Base-by-base conservation (phyloP, 208 protist species). In the Leishmania amazonensis region DNA sequence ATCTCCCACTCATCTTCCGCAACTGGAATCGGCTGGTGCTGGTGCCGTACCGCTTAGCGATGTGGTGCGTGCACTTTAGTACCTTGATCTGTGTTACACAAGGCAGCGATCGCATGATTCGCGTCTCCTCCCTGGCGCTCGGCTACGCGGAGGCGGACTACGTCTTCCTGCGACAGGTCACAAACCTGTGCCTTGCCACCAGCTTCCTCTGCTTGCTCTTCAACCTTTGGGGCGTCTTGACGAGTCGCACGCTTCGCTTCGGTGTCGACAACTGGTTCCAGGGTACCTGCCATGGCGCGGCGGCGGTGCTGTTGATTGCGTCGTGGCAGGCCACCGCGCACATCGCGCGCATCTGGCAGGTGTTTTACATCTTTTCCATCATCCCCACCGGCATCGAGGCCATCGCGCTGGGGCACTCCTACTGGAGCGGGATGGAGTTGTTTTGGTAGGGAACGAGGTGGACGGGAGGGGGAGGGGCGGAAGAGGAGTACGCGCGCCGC, bases 291-390 rank as follows among this genome's bases (percentile, higher is more conserved):
- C 84, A 97, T 73, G 64, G 79, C 60, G 73, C 85, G 17, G 91
- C 90, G 0, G 90, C 87, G 62, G 83, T 94, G 40, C 71, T 93
- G 57, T 83, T 97, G 28, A 88, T 95, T 60, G 70, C 92, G 15
- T 75, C 80, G 2, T 97, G 91, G 87, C 68, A 88, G n/a, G 70
- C 75, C 35, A 81, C 65, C n/a, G 83, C 81, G 15, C 84, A 91
- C 77, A 86, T 94, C 0, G 85, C 80, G 15, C 84, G 86, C 15
- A 80, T 95, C 11, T 97, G 89, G 89, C 89, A 94, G 40, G 79
- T 95, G 2, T 95, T 95, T 47, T 95, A 92, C 76, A 88, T 91
- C 21, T 95, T 95, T 64, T 88, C 86, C 71, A 89, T 94, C 47
- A 91, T 95, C 38, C 90, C 94, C 42, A 91, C 90, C n/a, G 86